Evolutionary conservation across 75 land plant genomes (phyloP), one percentile per base, ranked within the genome.

Genomic region (Selaginella moellendorffii): DNA sequence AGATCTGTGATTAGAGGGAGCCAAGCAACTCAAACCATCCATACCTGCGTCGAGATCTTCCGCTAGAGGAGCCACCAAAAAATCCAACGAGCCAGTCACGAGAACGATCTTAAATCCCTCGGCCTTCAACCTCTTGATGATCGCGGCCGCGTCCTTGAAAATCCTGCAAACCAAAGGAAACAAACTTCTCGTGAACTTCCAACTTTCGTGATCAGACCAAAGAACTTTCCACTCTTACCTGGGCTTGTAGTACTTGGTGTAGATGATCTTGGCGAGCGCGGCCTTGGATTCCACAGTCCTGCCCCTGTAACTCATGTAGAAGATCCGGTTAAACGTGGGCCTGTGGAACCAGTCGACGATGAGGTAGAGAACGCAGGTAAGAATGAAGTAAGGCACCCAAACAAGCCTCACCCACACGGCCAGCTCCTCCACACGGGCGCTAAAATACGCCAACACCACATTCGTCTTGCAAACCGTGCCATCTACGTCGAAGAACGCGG

Each of bases 401-500:
- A 71, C n/a, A 26, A 71, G 28, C 46, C 63, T 71, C 27, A 54
- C 24, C 24, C 46, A 52, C 12, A 71, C 1, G 14, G 73, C 26
- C 31, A 71, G 69, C 54, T 71, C 73, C 1, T 36, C 25, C 20
- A 71, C 54, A 27, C 73, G 67, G 18, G 25, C 56, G 0, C 68
- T 63, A 20, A 26, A 64, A 30, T 71, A 71, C n/a, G 73, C 73
- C 2, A 71, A 19, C 24, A 71, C 73, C 20, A 71, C 73, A 71
- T 71, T 71, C 12, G 73, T 71, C 12, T 63, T 29, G 24, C 63
- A 63, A 21, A 71, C 58, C 19, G 73, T 71, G 1, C 73, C 73
- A 65, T 71, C 73, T 24, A 71, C 68, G 28, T 71, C 73, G 29
- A 71, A 71, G 63, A 71, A 71, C 0, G 73, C 73, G 1, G 69